A percentile compares a stretch with the other conserved stretches of the same genome.
Evolutionary conservation across 495 filamentous ascomycete species (phyloP).

Genomic region (Gamarada debralockiae): DNA sequence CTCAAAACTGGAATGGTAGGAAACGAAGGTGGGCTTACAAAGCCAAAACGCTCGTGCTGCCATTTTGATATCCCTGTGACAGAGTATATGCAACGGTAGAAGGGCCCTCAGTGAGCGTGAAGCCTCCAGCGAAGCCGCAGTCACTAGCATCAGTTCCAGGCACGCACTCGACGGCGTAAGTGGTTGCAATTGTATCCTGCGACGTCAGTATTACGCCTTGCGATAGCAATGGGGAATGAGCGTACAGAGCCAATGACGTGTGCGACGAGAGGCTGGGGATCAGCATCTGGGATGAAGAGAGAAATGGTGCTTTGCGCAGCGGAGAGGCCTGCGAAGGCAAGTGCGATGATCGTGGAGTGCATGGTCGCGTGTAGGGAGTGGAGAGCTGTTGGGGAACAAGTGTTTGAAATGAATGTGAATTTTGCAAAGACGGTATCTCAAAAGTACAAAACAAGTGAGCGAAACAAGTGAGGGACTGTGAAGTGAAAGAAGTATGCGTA

Average conservation of each 20-base stretch:
- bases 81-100: constrained; percentile 6
- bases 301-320: constrained; percentile 11
- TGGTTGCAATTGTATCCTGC: constrained; percentile 17
- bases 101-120: constrained; percentile 11
- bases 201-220: not conserved
- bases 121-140: constrained; percentile 4
- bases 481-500: too few relatives aligned
- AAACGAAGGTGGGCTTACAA: too few relatives aligned
- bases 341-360: not conserved
- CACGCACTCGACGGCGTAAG: constrained; percentile 10
- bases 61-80: not conserved
- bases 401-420: not conserved
- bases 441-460: not conserved
- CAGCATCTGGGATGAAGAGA: constrained; percentile 14
- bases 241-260: constrained; percentile 10
- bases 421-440: not conserved
- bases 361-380: not conserved
- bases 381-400: too few relatives aligned
- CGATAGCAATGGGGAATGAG: not conserved
- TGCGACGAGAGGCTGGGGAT: constrained; percentile 8
- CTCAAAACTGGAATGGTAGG: too few relatives aligned
- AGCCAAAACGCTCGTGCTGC: too few relatives aligned
- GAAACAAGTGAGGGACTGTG: not conserved
- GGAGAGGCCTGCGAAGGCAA: constrained; percentile 7
- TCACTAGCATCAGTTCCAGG: constrained; percentile 1